These are phyloP conservation scores for Candida odintsovae DNA, from an alignment of 805 yeast species.

Conservation along the genomic window DNA sequence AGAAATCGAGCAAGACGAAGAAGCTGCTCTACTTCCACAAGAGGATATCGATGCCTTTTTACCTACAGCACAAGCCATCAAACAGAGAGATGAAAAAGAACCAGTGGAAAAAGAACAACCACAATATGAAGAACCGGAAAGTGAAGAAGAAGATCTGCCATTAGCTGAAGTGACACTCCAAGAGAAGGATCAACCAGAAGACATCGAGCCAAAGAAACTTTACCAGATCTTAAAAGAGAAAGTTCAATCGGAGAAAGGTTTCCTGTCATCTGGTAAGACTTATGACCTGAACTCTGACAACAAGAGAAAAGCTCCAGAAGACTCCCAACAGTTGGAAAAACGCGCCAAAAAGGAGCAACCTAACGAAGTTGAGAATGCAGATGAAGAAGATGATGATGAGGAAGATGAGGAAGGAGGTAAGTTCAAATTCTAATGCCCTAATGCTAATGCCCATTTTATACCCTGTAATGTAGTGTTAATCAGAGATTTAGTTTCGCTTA, in stretches of 20 bases:
- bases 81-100: conserved; percentile 4
- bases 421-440: conserved; percentile 22
- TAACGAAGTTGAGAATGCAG: conserved; percentile 3
- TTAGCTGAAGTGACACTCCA: conserved; percentile 9
- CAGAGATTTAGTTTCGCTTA: too few relatives aligned
- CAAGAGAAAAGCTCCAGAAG: conserved; percentile 6
- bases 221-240: conserved; percentile 21
- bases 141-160: conserved; percentile 21
- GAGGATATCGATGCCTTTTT: neutral
- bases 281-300: conserved; percentile 21
- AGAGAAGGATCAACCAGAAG: conserved; percentile 9
- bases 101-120: conserved; percentile 8
- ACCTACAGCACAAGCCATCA: conserved; percentile 9
- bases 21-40: neutral
- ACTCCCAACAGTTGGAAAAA: neutral
- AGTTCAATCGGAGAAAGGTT: conserved; percentile 5
- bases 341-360: neutral
- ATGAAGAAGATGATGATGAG: conserved; percentile 11
- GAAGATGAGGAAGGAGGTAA: conserved; percentile 18
- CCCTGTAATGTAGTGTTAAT: neutral
- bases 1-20: conserved; percentile 12
- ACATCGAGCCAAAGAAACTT: conserved; percentile 18
- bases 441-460: neutral
- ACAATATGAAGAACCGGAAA: neutral
- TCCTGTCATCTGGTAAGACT: conserved; percentile 14